Evolutionary conservation across 2,329 filamentous ascomycete genomes (phyloP), one percentile per base, ranked within the genome.

Genomic region (Coleophoma eucalyptorum): DNA sequence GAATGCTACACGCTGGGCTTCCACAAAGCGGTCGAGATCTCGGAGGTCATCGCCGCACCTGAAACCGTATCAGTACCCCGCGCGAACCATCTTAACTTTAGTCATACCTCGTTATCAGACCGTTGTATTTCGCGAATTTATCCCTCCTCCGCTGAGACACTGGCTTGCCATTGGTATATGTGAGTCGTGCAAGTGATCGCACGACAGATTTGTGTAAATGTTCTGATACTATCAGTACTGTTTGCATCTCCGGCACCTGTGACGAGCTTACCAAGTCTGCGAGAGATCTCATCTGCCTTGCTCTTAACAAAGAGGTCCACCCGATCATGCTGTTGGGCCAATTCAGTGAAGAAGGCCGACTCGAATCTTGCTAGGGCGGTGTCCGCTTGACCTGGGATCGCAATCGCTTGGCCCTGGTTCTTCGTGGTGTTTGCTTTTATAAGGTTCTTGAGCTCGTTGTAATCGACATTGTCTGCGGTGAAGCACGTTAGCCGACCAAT

Each of bases 361-460:
- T 93, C 87, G 60, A 93, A 90, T 49, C 75, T 79, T 58, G 71
- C 68, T 20, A 87, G 73, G 1, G 75, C 69, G 8, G 73, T 68
- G 64, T 86, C 83, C 58, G 76, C 76, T 49, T 87, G 82, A 15
- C 88, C 88, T 1, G 89, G 89, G 49, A 94, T 92, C 18, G 84
- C 78, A 50, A 91, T 82, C 43, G 87, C 86, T 58, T 75, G 77
- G 45, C 84, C 86, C 61, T 87, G 82, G 67, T 86, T 82, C 42
- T 79, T 80, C 12, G 84, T 86, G 2, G 90, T 95, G 65, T 90
- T 81, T 53, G 80, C 80, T 68, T 93, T 94, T 74, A 95, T 93
- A 62, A 89, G 78, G 67, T 89, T 80, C 70, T 95, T 95, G 56
- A 95, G 79, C 45, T 88, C 87, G 67, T 93, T 90, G 75, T 95